Evolutionary conservation across 768 basidiomycete genomes (phyloP).

Genomic region (Tephrocybe sp.): DNA sequence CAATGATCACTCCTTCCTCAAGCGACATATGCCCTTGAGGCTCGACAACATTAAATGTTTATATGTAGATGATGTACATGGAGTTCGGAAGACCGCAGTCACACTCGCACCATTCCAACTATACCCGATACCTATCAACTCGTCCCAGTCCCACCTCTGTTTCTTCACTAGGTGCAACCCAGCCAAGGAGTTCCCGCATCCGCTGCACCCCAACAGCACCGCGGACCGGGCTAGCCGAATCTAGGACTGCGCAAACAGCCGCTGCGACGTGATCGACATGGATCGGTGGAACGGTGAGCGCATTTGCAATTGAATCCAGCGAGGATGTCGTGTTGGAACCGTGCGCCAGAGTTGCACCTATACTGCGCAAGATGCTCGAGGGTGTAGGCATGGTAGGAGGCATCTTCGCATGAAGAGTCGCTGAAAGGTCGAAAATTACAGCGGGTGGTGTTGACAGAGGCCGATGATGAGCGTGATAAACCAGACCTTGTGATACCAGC

Average conservation of each 20-base stretch:
- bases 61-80: background rate
- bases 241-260: constrained; percentile 69
- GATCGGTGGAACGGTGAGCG: constrained; percentile 83
- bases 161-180: constrained; percentile 31
- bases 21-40: too few species aligned
- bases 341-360: constrained; percentile 39
- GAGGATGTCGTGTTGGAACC: constrained; percentile 33
- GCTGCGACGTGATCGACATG: constrained; percentile 96
- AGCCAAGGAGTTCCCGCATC: constrained; percentile 79
- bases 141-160: constrained; percentile 1
- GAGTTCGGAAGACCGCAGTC: constrained; percentile 5
- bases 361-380: constrained; percentile 55
- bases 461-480: constrained; percentile 93
- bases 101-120: background rate
- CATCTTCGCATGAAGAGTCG: constrained; percentile 62
- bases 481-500: constrained; percentile 60
- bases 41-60: too few species aligned
- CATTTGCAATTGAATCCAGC: constrained; percentile 71
- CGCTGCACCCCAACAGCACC: constrained; percentile 69
- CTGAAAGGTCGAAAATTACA: constrained; percentile 78
- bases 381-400: constrained; percentile 64
- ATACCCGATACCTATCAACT: constrained; percentile 4
- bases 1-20: background rate
- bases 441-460: constrained; percentile 89
- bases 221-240: constrained; percentile 45